These are phyloP conservation scores for Fusarium aywerte DNA, from an alignment of 2,329 filamentous ascomycete species.

Conservation along the genomic window DNA sequence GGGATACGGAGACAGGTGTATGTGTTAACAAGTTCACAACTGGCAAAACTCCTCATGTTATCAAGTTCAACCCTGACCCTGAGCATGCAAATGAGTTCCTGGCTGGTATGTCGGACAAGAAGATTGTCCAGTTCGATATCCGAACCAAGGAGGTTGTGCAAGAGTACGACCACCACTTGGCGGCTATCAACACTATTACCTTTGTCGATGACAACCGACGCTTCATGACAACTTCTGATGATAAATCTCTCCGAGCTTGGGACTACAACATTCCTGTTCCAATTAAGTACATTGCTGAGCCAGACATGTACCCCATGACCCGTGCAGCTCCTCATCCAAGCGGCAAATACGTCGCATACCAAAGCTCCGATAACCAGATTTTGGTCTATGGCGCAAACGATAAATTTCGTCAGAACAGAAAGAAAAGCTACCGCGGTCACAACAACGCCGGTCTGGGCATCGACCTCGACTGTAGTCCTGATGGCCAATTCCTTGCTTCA, in stretches of 20 bases:
- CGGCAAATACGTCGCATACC: constrained; percentile 94
- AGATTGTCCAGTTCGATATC: constrained; percentile 96
- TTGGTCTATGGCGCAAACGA: constrained; percentile 94
- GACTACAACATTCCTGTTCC: constrained; percentile 98
- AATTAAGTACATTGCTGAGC: constrained; percentile 97
- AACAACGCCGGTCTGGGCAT: constrained; percentile 96
- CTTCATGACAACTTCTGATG: constrained; percentile 98
- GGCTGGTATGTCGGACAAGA: constrained; percentile 98
- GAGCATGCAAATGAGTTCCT: constrained; percentile 89
- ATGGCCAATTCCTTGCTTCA: constrained; percentile 88
- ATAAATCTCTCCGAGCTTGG: constrained; percentile 96
- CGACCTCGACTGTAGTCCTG: constrained; percentile 86
- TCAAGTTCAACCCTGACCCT: constrained; percentile 88
- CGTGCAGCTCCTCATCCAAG: constrained; percentile 85
- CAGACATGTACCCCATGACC: constrained; percentile 97
- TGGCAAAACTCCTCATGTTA: constrained; percentile 93
- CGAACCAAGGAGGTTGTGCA: constrained; percentile 86
- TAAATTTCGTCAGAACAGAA: constrained; percentile 96
- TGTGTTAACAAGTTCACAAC: constrained; percentile 91
- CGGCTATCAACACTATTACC: constrained; percentile 96
- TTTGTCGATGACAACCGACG: constrained; percentile 95
- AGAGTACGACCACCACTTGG: constrained; percentile 97
- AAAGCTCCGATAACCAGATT: constrained; percentile 95
- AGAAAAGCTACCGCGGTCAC: constrained; percentile 95
- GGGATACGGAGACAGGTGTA: constrained; percentile 95